Base-by-base conservation (phyloP, 2,329 filamentous ascomycete genomes). In the Thelonectria olida region DNA sequence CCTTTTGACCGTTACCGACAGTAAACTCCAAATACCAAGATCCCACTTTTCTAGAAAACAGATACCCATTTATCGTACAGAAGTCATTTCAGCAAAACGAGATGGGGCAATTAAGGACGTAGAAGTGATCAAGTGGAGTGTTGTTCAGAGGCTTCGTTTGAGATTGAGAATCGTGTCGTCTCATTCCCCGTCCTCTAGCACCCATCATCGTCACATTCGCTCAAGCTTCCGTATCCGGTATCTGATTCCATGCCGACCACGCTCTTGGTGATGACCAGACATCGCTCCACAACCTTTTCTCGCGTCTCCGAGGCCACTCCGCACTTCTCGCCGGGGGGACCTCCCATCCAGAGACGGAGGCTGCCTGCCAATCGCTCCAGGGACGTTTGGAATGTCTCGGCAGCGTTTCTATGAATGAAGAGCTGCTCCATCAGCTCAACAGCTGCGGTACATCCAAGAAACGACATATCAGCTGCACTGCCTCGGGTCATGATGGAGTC, bases 281-380 rank as follows among this genome's bases (percentile, higher is more conserved):
- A 90, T 52, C 81, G 79, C 50, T 85, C 81, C 4, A 89, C 82
- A 67, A 88, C 81, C 63, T 79, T 78, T 57, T 81, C 80, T 58
- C 85, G 82, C n/a, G 86, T 74, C 13, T 81, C 79, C 2, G 78
- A 76, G 17, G 80, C 78, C n/a, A 90, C 75, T 2, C 83, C 84
- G 50, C 80, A 81, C 56, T 80, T 80, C 48, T 82, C 82, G 19
- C 84, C 85, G 3, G 81, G 76, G 2, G 77, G 71, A 7, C 84
- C 81, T 15, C 86, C 86, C 50, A 88, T 84, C 88, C 88, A 90
- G 38, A 88, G 82, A 23, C 88, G 80, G 48, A 90, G 76, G 15
- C 77, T 81, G 5, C 83, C 87, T 0, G 87, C 84, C 13, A 90
- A 76, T 28, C 80, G 80, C 73, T 90, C 87, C 5, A 90, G 75